Percentiles rank a stretch among this genome's conserved stretches.
These are phyloP conservation scores for Durotheca rogersii DNA, from an alignment of 495 filamentous ascomycete species.

Conservation along the genomic window DNA sequence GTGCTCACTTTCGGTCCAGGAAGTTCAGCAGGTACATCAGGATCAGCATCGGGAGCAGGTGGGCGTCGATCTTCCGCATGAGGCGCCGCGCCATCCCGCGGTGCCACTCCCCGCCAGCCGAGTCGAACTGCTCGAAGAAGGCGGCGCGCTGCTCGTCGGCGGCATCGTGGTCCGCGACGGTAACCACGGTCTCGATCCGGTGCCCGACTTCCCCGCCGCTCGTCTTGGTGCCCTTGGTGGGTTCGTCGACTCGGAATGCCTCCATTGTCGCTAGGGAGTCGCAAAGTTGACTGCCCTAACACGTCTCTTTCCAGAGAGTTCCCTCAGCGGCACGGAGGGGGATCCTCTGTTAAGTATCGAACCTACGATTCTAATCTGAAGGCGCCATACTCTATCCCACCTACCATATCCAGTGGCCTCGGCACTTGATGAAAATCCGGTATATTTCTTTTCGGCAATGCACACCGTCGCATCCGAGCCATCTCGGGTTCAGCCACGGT, in stretches of 20 bases:
- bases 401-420: neutral
- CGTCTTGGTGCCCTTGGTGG: conserved; percentile 12
- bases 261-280: conserved; percentile 5
- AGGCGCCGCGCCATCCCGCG: conserved; percentile 26
- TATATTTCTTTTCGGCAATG: conserved; percentile 11
- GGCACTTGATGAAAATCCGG: conserved; percentile 5
- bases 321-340: neutral
- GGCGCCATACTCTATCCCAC: neutral
- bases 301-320: neutral
- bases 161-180: conserved; percentile 2
- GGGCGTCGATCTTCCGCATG: conserved; percentile 44
- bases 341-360: neutral
- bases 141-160: conserved; percentile 27
- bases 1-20: conserved; percentile 42
- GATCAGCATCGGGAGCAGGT: conserved; percentile 43
- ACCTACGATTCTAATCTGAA: no score
- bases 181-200: conserved; percentile 10
- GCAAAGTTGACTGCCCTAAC: neutral
- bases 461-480: neutral
- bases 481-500: conserved; percentile 10
- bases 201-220: conserved; percentile 18
- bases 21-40: conserved; percentile 50
- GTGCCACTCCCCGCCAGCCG: conserved; percentile 32
- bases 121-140: conserved; percentile 29
- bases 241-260: conserved; percentile 3